These are phyloP conservation scores for Ceratobasidium sp. DNA, from an alignment of 1,284 basidiomycete genomes.

Conservation along the genomic window DNA sequence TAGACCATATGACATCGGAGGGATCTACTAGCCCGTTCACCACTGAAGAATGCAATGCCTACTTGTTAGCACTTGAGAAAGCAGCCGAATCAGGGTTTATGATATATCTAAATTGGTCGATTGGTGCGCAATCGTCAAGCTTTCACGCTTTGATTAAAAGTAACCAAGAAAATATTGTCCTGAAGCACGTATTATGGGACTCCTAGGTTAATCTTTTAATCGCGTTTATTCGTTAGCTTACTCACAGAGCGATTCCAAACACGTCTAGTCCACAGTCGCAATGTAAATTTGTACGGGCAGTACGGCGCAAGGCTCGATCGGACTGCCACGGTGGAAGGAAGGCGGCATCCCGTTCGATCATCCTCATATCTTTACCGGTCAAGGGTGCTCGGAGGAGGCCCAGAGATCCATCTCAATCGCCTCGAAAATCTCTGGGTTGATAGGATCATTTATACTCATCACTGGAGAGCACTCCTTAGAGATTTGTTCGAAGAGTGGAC, in stretches of 20 bases:
- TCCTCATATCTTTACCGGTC: conserved; percentile 2
- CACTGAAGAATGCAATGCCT: conserved; percentile 27
- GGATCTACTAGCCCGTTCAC: conserved; percentile 43
- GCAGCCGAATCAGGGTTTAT: conserved; percentile 36
- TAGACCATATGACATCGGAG: conserved; percentile 44
- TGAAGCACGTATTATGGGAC: conserved; percentile 30
- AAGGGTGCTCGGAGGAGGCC: conserved; percentile 27
- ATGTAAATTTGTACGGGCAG: conserved; percentile 43
- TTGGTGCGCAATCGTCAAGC: not conserved
- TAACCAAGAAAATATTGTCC: not conserved
- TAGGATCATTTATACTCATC: conserved; percentile 39
- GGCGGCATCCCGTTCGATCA: conserved; percentile 10
- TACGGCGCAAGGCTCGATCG: conserved; percentile 42
- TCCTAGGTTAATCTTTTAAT: conserved; percentile 19
- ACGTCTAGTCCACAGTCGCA: conserved; percentile 40
- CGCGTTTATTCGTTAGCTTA: not conserved
- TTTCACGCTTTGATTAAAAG: not conserved
- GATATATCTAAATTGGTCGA: conserved; percentile 25
- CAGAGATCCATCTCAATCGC: conserved; percentile 35
- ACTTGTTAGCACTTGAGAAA: conserved; percentile 34
- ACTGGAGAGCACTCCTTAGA: conserved; percentile 30
- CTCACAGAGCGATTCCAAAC: not conserved
- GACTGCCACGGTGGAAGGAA: conserved; percentile 35
- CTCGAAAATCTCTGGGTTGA: conserved; percentile 39
- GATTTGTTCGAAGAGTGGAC: conserved; percentile 36